phyloP scores from a whole-genome alignment of 305 asterid species.

The Fraxinus dipetala region DNA sequence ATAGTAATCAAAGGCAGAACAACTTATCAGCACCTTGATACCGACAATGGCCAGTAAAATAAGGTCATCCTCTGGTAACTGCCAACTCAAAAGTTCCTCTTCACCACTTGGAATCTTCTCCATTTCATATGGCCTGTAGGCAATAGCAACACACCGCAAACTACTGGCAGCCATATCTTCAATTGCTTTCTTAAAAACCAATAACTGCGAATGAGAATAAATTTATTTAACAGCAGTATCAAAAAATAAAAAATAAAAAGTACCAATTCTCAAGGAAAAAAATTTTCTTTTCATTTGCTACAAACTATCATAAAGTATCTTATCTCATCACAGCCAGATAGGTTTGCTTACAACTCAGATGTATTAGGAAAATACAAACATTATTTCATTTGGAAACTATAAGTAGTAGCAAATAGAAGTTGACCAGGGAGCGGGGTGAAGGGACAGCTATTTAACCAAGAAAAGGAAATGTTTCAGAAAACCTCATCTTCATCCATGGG shows the following conservation, averaged over 20 bases:
- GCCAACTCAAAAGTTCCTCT: constrained; percentile 73
- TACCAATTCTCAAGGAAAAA: neutral
- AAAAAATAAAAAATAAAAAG: neutral
- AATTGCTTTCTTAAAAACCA: constrained; percentile 55
- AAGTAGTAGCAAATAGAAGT: neutral
- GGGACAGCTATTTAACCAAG: neutral
- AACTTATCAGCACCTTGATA: constrained; percentile 58
- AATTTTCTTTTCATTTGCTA: neutral
- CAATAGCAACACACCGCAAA: constrained; percentile 90
- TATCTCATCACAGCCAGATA: neutral
- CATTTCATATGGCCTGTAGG: constrained; percentile 43
- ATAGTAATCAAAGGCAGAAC: constrained; percentile 1
- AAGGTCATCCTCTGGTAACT: constrained; percentile 75
- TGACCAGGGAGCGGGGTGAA: neutral
- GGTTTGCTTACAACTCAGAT: neutral
- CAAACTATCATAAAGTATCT: neutral
- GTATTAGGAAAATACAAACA: neutral
- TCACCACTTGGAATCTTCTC: constrained; percentile 64
- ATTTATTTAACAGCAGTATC: constrained; percentile 15
- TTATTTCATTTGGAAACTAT: neutral
- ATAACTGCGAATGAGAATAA: constrained; percentile 41
- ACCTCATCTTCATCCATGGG: constrained; percentile 72
- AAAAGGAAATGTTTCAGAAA: neutral
- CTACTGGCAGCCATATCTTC: constrained; percentile 80
- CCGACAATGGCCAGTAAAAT: constrained; percentile 83